Evolutionary conservation across 192 early-diverging fungal genomes (phyloP).

Genomic region (Coemansia sp.): DNA sequence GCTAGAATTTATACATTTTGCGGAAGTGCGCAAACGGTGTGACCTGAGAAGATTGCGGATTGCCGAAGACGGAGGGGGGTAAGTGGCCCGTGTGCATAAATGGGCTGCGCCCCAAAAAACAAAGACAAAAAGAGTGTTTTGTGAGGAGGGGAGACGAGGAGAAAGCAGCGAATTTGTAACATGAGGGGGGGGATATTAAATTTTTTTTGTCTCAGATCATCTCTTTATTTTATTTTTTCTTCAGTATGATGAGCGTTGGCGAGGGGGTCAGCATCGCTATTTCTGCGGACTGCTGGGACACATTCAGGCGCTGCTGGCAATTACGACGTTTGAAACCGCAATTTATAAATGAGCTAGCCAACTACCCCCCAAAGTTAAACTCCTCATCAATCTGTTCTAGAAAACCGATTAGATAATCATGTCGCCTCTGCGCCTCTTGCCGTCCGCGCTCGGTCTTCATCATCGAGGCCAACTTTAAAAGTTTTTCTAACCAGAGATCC

Average conservation of each 20-base stretch:
- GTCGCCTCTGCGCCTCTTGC: slow-evolving; percentile 61
- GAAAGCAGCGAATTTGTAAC: background rate
- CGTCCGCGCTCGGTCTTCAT: slow-evolving; percentile 65
- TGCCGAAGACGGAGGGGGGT: slow-evolving; percentile 10
- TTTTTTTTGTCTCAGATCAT: too few species aligned
- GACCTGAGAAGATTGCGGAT: background rate
- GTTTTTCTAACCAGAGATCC: slow-evolving; percentile 60
- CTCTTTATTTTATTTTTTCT: too few species aligned
- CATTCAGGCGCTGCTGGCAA: too few species aligned
- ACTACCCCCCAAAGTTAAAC: slow-evolving; percentile 31
- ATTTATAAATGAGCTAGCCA: too few species aligned
- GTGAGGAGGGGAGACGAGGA: background rate
- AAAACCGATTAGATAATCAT: slow-evolving; percentile 62
- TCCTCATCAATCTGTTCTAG: slow-evolving; percentile 63
- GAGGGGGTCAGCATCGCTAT: too few species aligned
- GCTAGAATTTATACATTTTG: slow-evolving; percentile 3
- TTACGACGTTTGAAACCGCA: too few species aligned
- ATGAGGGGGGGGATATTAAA: too few species aligned
- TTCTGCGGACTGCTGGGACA: too few species aligned
- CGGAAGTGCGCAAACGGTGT: slow-evolving; percentile 9
- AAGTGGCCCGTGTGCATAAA: slow-evolving; percentile 7
- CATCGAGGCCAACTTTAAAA: slow-evolving; percentile 63
- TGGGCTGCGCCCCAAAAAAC: background rate
- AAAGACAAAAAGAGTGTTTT: background rate
- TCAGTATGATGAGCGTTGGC: too few species aligned